Conservation (phyloP, 139 green algal genomes). For the Astrephomene gubernaculifera region DNA sequence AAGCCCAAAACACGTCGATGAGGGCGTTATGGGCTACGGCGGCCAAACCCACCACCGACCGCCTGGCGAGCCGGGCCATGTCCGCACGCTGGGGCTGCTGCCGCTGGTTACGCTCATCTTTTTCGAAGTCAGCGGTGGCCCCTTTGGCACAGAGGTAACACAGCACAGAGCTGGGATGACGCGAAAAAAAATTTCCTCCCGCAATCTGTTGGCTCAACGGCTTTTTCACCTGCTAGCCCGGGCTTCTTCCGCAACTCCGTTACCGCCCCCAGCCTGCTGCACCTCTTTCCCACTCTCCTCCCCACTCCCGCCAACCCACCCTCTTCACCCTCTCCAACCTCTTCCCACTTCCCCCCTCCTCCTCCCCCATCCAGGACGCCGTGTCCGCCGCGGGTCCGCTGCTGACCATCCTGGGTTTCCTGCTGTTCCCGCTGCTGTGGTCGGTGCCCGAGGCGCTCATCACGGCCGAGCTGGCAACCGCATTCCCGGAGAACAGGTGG, state of each 20-base stretch:
- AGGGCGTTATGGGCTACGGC: slow-evolving; percentile 43
- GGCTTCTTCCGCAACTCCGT: too few relatives aligned
- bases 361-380: slow-evolving; percentile 70
- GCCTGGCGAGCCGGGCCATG: slow-evolving; percentile 32
- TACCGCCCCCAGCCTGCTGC: too few relatives aligned
- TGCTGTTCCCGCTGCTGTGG: slow-evolving; percentile 90
- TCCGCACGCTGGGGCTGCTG: slow-evolving; percentile 80
- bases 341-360: neutral
- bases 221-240: too few relatives aligned
- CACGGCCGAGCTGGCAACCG: slow-evolving; percentile 92
- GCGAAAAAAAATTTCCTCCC: too few relatives aligned
- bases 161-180: too few relatives aligned
- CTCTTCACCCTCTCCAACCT: neutral
- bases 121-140: slow-evolving; percentile 95
- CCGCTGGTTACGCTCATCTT: slow-evolving; percentile 96
- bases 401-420: slow-evolving; percentile 86
- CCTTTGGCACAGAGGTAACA: slow-evolving; percentile 93
- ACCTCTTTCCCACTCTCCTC: neutral
- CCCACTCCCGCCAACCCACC: neutral
- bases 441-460: slow-evolving; percentile 94
- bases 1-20: slow-evolving; percentile 9
- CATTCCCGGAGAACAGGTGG: slow-evolving; percentile 94
- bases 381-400: slow-evolving; percentile 85
- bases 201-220: too few relatives aligned
- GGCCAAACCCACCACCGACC: slow-evolving; percentile 28